Percentiles rank a stretch among this genome's conserved stretches.
phyloP scores from a whole-genome alignment of 2,329 filamentous ascomycete species.

The Alternaria novae-zelandiae region DNA sequence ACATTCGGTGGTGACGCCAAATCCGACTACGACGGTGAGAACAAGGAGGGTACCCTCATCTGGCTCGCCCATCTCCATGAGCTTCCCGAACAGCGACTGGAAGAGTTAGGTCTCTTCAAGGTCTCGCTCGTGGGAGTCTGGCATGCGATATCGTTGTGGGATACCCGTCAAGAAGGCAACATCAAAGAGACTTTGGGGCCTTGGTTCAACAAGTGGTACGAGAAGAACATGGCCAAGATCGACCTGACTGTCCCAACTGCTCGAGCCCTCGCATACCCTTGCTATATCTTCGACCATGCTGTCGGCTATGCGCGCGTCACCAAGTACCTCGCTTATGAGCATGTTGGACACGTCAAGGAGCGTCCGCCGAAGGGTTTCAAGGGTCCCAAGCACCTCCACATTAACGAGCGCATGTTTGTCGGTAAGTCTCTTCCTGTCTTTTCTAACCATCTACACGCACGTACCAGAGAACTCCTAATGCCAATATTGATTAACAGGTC shows the following conservation, averaged over 20 bases:
- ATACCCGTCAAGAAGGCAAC: conserved; percentile 2
- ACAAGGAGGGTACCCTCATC: conserved; percentile 14
- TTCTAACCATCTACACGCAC: background rate
- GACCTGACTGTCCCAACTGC: conserved; percentile 9
- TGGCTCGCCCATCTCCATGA: conserved; percentile 19
- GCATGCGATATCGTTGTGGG: conserved; percentile 15
- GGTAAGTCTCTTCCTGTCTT: conserved; percentile 15
- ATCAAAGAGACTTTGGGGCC: conserved; percentile 6
- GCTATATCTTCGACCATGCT: conserved; percentile 37
- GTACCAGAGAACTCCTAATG: background rate
- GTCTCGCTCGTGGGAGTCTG: conserved; percentile 18
- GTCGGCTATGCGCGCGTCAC: conserved; percentile 34
- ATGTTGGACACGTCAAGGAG: conserved; percentile 34
- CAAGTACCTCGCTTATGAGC: conserved; percentile 41
- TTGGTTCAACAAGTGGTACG: conserved; percentile 21
- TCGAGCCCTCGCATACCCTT: conserved; percentile 32
- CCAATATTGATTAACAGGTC: conserved; percentile 13
- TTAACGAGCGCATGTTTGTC: conserved; percentile 22
- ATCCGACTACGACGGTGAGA: conserved; percentile 8
- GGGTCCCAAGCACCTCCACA: conserved; percentile 12
- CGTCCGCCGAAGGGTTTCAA: conserved; percentile 27
- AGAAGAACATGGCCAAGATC: conserved; percentile 1
- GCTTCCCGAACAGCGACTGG: conserved; percentile 12
- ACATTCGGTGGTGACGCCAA: conserved; percentile 13
- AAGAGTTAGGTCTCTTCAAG: conserved; percentile 14